Evolutionary conservation across 2,329 filamentous ascomycete species (phyloP), one percentile per base, ranked within the genome.

Genomic region (Ophiostoma triangulosporum): DNA sequence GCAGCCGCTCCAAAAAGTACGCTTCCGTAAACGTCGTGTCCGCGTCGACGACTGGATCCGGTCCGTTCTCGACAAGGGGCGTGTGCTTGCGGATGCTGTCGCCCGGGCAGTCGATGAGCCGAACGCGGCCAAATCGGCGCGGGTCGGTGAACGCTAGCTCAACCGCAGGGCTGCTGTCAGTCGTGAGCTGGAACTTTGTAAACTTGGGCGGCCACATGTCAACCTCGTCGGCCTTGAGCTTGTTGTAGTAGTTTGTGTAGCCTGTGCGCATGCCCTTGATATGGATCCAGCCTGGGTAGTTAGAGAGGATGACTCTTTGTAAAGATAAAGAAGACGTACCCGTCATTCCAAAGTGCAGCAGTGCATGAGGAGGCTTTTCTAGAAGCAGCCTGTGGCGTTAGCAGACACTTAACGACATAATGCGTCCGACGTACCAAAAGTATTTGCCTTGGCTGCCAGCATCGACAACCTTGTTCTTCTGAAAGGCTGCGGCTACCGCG

Each of bases 401-500:
- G 1, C 35, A 14, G 22, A 1, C 6, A 9, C 6, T 6, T 29
- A 38, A 38, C 1, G 27, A 20, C 11, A 35, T 33, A 15, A 11
- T 32, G 14, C 9, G 26, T 31, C 12, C 15, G 7, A 57, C 68
- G 56, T 61, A 78, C 81, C 93, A 98, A 66, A 98, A 97, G 65
- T 97, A 97, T 76, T 97, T 98, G 9, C 93, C 93, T 65, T 96
- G 93, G 56, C 86, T 88, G 4, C 86, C 86, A 4, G 86, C 86
- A 52, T 73, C 74, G 8, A 79, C 56, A 54, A 73, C 72, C 63
- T 81, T 88, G 63, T 86, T 91, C 4, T 88, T 88, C 3, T 75
- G 75, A 63, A 96, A 73, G 1, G 84, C 81, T 53, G 79, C 76
- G 60, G 86, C 74, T 58, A 98, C 89, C 29, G 83, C 84, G 0